phyloP scores from a whole-genome alignment of 2,329 filamentous ascomycete species.

The Tolypocladium ovalisporum region DNA sequence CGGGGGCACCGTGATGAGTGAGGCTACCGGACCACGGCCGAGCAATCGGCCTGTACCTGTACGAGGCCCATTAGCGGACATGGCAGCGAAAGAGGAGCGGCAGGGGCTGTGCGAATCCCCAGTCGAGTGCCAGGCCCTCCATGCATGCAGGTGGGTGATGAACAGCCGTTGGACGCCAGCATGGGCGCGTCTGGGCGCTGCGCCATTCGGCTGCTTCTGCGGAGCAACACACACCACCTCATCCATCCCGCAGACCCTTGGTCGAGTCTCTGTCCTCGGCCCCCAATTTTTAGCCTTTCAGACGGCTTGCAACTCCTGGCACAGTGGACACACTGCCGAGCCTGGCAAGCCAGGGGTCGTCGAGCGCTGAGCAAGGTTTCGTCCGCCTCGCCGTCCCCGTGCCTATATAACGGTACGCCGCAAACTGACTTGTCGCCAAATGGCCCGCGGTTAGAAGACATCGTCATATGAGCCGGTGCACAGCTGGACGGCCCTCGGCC shows the following conservation, averaged over 20 bases:
- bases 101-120: not conserved
- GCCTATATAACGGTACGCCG: not conserved
- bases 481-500: not conserved
- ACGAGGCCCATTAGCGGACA: not conserved
- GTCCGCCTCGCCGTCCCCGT: not conserved
- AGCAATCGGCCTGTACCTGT: not conserved
- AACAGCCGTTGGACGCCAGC: not conserved
- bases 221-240: not conserved
- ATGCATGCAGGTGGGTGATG: not conserved
- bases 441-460: not conserved
- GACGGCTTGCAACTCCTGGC: not conserved
- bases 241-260: not conserved
- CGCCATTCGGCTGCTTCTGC: not conserved
- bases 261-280: not conserved
- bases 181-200: not conserved
- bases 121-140: not conserved
- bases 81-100: not conserved
- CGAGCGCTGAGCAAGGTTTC: not conserved
- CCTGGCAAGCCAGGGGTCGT: not conserved
- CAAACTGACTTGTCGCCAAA: not conserved
- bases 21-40: not conserved
- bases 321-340: not conserved
- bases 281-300: not conserved
- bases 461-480: not conserved
- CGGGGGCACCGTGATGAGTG: not conserved